Conservation (phyloP, 257 asterid genomes). For the Scutellaria galericulata region DNA sequence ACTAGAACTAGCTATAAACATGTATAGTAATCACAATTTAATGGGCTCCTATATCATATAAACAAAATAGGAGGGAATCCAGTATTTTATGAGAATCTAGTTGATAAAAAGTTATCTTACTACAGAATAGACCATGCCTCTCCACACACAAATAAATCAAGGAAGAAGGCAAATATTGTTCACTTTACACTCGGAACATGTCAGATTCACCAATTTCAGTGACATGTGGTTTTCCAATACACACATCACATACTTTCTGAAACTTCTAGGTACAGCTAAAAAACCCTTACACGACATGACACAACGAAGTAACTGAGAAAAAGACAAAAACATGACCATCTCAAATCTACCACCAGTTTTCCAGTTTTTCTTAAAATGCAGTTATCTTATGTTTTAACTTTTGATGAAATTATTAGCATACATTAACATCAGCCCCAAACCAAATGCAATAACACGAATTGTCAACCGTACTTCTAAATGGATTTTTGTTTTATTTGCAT, state of each 20-base stretch:
- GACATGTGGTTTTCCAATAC: conserved; percentile 15
- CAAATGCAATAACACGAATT: too few relatives aligned
- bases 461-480: too few relatives aligned
- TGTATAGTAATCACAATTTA: conserved; percentile 4
- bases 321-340: too few relatives aligned
- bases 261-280: neutral
- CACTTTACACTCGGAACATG: conserved; percentile 12
- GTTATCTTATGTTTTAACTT: too few relatives aligned
- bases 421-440: too few relatives aligned
- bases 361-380: too few relatives aligned
- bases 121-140: conserved; percentile 15
- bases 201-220: conserved; percentile 21
- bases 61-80: neutral
- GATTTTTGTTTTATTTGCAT: neutral
- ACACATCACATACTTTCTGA: neutral
- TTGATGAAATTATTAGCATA: too few relatives aligned
- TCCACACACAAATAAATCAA: neutral
- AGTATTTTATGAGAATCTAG: conserved; percentile 30
- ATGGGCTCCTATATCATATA: conserved; percentile 13
- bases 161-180: conserved; percentile 4
- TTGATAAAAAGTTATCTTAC: neutral
- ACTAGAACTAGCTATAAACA: conserved; percentile 22
- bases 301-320: too few relatives aligned
- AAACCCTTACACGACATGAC: too few relatives aligned
- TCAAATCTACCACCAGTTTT: too few relatives aligned